Conservation (phyloP, 805 yeast genomes). For the Yarrowia sp. region DNA sequence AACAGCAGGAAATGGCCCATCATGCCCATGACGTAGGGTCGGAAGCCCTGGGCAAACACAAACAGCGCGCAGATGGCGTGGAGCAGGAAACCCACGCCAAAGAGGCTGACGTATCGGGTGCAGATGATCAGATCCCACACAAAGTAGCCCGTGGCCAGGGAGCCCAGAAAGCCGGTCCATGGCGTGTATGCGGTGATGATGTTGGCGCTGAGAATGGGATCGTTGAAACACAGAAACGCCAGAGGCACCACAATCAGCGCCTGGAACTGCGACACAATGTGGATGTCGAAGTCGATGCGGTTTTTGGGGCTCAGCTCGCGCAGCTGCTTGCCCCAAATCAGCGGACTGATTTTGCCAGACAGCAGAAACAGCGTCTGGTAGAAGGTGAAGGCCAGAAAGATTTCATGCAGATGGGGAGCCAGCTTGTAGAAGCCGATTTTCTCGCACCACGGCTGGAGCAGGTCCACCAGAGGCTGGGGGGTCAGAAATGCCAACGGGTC, state of each 20-base stretch:
- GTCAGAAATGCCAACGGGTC: slow-evolving; percentile 42
- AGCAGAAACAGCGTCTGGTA: slow-evolving; percentile 63
- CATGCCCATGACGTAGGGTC: slow-evolving; percentile 82
- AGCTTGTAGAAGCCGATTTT: slow-evolving; percentile 46
- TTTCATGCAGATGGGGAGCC: slow-evolving; percentile 66
- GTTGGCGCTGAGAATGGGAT: slow-evolving; percentile 55
- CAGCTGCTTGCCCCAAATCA: slow-evolving; percentile 58
- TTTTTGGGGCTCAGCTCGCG: slow-evolving; percentile 55
- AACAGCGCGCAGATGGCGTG: slow-evolving; percentile 85
- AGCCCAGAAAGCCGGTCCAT: slow-evolving; percentile 74
- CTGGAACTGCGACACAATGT: slow-evolving; percentile 87
- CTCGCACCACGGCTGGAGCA: slow-evolving; percentile 33
- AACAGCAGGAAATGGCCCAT: slow-evolving; percentile 82
- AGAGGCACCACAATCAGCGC: slow-evolving; percentile 60
- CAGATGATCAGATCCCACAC: slow-evolving; percentile 88
- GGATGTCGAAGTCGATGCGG: slow-evolving; percentile 83
- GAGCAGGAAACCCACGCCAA: slow-evolving; percentile 80
- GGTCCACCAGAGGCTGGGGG: slow-evolving; percentile 31
- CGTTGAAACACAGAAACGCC: slow-evolving; percentile 32
- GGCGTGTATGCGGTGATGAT: slow-evolving; percentile 74
- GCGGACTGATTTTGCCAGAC: slow-evolving; percentile 60
- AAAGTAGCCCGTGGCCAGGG: slow-evolving; percentile 84
- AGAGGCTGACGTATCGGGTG: slow-evolving; percentile 63
- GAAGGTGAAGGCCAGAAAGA: slow-evolving; percentile 62
- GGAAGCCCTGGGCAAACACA: slow-evolving; percentile 68